Percentiles rank a stretch among this genome's conserved stretches.
These are phyloP conservation scores for Epichloe brachyelytri DNA, from an alignment of 2,329 filamentous ascomycete species.

Conservation along the genomic window DNA sequence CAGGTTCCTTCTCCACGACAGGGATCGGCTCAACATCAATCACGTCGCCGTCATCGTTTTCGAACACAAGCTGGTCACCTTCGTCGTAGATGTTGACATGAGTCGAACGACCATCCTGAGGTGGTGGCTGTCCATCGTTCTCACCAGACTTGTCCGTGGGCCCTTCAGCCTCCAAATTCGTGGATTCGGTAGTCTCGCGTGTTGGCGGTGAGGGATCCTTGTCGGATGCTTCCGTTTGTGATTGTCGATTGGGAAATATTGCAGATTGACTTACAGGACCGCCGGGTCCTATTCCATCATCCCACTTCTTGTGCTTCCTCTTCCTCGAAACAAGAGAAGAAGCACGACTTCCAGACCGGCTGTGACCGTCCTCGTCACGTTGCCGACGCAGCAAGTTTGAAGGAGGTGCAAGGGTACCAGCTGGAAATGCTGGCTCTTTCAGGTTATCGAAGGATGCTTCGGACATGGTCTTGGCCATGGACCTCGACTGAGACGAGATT, in stretches of 20 bases:
- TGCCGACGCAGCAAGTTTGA: conserved; percentile 72
- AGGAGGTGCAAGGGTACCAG: conserved; percentile 60
- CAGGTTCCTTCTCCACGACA: not conserved
- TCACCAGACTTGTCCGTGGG: conserved; percentile 18
- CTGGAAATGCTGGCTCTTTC: conserved; percentile 47
- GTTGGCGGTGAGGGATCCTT: conserved; percentile 17
- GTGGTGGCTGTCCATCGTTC: conserved; percentile 12
- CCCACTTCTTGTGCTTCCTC: conserved; percentile 54
- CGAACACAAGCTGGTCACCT: conserved; percentile 64
- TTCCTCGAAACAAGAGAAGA: conserved; percentile 48
- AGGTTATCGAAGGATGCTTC: conserved; percentile 57
- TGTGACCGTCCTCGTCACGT: conserved; percentile 57
- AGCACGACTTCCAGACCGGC: conserved; percentile 39
- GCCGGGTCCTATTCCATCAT: conserved; percentile 62
- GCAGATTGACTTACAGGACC: conserved; percentile 85
- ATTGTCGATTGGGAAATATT: conserved; percentile 54
- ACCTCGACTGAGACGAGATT: conserved; percentile 55
- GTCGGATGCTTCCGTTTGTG: conserved; percentile 14
- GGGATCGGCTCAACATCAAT: conserved; percentile 43
- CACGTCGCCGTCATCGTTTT: conserved; percentile 80
- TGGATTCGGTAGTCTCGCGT: conserved; percentile 21
- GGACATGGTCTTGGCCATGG: conserved; percentile 74
- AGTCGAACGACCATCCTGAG: conserved; percentile 6
- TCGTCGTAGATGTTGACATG: conserved; percentile 65
- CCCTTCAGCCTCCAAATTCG: conserved; percentile 20